Evolutionary conservation across 2,329 filamentous ascomycete species (phyloP).

Genomic region (Cordyceps militaris): DNA sequence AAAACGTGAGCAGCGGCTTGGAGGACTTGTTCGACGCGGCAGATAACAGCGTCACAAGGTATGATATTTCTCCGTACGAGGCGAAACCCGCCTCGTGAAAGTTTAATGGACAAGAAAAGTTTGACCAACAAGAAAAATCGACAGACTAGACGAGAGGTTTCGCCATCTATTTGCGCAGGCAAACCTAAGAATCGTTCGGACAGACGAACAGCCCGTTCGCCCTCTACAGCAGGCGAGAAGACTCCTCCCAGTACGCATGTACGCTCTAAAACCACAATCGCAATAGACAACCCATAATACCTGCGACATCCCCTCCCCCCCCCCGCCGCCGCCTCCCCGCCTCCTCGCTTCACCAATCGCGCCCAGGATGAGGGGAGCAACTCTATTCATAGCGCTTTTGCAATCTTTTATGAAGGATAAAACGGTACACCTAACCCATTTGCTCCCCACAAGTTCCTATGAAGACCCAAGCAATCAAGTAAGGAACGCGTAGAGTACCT

Average conservation of each 20-base stretch:
- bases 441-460: no score
- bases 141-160: slow-evolving; percentile 65
- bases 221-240: slow-evolving; percentile 39
- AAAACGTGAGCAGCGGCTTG: slow-evolving; percentile 58
- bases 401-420: no score
- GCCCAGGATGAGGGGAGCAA: no score
- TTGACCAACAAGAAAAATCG: neutral
- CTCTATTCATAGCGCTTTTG: no score
- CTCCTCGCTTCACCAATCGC: no score
- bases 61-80: neutral
- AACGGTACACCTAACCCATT: no score
- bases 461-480: no score
- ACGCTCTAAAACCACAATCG: slow-evolving; percentile 56
- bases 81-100: neutral
- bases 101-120: neutral
- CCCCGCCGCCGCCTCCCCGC: no score
- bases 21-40: slow-evolving; percentile 66
- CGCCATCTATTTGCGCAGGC: slow-evolving; percentile 60
- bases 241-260: slow-evolving; percentile 69
- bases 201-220: slow-evolving; percentile 67
- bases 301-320: no score
- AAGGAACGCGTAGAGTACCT: no score
- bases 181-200: slow-evolving; percentile 57
- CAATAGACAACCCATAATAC: no score
- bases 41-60: slow-evolving; percentile 73